Evolutionary conservation across 768 basidiomycete species (phyloP), one percentile per base, ranked within the genome.

Genomic region (Termitomyces sp.): DNA sequence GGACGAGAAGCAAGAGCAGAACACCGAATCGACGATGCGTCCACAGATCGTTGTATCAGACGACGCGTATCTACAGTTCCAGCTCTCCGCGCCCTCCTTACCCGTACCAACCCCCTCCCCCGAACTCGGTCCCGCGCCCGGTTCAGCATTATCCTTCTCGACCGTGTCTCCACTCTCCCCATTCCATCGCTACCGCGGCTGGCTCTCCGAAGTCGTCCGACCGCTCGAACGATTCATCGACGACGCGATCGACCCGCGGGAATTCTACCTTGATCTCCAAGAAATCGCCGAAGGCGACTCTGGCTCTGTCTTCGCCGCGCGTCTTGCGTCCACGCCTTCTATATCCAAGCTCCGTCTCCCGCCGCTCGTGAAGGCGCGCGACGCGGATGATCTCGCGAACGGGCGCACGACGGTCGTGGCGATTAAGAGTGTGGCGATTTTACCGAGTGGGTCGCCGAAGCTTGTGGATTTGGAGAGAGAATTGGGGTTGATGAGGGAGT

Each of bases 221-320:
- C 82, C 85, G 1, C 71, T 85, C 22, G 79, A 77, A 45, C 75
- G 79, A 26, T 88, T 83, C 65, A 86, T 92, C 61, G 78, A 85
- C 59, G 78, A 83, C 46, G 65, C 71, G 1, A 67, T 80, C 19
- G 80, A 90, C 64, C 90, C 89, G 3, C 73, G 78, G 1, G 74
- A 79, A 3, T 77, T 80, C 55, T 92, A 88, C 67, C 70, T 76
- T 9, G 82, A 89, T 57, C 71, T 91, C 45, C 80, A 78, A 52
- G 90, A 91, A 70, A 85, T 93, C 28, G 90, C 88, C 0, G 87
- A 92, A 65, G 90, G 91, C 32, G 90, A 92, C 64, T 87, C 81
- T 41, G 91, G 91, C 4, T 84, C 81, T 2, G 87, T 93, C 19
- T 80, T 68, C 60, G 72, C 76, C 21, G 80, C 80, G 6, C 64